Evolutionary conservation across 257 asterid genomes (phyloP).

Genomic region (Penstemon barbatus): DNA sequence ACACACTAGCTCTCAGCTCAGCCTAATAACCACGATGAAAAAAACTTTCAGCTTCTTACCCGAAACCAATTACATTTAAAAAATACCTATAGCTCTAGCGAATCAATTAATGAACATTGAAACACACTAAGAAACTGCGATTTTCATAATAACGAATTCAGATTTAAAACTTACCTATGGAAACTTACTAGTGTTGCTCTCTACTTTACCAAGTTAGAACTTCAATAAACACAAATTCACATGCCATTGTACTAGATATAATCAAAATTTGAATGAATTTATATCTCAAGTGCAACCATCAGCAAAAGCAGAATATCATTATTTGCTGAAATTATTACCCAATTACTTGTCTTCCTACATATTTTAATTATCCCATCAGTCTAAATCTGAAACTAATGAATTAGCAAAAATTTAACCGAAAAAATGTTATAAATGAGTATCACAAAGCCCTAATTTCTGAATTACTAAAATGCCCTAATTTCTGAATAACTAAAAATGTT

Average conservation of each 20-base stretch:
- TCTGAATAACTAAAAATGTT: background rate
- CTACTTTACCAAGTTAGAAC: background rate
- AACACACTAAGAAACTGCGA: conserved; percentile 7
- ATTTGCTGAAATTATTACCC: background rate
- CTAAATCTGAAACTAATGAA: conserved; percentile 34
- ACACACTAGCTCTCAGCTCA: conserved; percentile 93
- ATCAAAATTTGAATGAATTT: background rate
- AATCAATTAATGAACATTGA: background rate
- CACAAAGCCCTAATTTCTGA: background rate
- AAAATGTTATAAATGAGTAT: background rate
- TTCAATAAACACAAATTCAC: background rate
- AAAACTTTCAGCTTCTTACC: conserved; percentile 15
- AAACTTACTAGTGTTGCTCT: background rate
- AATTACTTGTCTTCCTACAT: background rate
- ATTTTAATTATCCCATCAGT: background rate
- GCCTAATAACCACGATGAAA: conserved; percentile 51
- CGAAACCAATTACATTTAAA: conserved; percentile 3
- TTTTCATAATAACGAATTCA: background rate
- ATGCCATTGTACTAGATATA: background rate
- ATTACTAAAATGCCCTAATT: background rate
- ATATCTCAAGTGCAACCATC: no score
- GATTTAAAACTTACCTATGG: background rate
- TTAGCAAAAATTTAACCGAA: background rate
- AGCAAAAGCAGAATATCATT: background rate
- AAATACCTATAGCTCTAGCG: background rate